phyloP scores from a whole-genome alignment of 139 green algal genomes.

The Yamagishiella unicocca region DNA sequence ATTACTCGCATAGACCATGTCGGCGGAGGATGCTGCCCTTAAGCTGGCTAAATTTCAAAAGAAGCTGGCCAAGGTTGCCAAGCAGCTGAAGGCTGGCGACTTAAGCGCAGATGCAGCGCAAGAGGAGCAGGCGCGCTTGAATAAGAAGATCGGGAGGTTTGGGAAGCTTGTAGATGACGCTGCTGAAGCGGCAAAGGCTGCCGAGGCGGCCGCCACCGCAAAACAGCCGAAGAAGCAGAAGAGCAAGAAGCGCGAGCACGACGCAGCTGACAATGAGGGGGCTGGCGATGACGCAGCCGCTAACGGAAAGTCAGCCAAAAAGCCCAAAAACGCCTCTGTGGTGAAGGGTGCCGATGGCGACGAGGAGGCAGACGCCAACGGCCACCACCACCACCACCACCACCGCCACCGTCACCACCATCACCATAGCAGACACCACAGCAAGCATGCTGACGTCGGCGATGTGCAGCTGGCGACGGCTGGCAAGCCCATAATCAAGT shows the following conservation, averaged over 20 bases:
- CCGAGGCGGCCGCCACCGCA: background rate
- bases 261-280: slow-evolving; percentile 1
- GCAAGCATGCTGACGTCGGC: slow-evolving; percentile 62
- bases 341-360: slow-evolving; percentile 18
- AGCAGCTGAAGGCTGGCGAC: slow-evolving; percentile 31
- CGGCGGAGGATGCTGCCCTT: background rate
- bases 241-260: slow-evolving; percentile 13
- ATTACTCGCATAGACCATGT: too few species aligned
- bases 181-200: background rate
- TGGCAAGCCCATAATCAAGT: slow-evolving; percentile 71
- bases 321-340: slow-evolving; percentile 25
- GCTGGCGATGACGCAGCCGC: background rate
- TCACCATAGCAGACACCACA: slow-evolving; percentile 41
- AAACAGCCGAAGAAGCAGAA: slow-evolving; percentile 27
- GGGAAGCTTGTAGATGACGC: background rate
- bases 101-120: slow-evolving; percentile 1
- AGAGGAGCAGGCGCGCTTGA: slow-evolving; percentile 16
- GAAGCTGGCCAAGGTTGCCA: slow-evolving; percentile 52
- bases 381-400: slow-evolving; percentile 15
- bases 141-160: slow-evolving; percentile 52
- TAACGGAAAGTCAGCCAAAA: slow-evolving; percentile 3
- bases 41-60: slow-evolving; percentile 38
- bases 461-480: slow-evolving; percentile 62
- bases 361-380: slow-evolving; percentile 32
- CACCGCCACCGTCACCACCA: slow-evolving; percentile 16